Conservation (phyloP, 306 rosid species). For the Alnus glutinosa region DNA sequence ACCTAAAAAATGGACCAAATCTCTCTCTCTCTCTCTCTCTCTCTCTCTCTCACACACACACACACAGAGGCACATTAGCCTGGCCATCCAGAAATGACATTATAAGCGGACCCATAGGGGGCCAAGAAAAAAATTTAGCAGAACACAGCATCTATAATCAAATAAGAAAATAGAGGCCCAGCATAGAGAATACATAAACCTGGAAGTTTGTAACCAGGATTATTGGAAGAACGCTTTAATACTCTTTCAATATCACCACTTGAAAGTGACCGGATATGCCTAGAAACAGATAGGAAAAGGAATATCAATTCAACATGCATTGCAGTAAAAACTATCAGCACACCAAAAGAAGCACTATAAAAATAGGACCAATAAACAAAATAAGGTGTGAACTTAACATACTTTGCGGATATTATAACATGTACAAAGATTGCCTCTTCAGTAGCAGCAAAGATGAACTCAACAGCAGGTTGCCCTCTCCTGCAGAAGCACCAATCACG, state of each 20-base stretch:
- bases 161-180: not conserved
- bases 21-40: too few relatives aligned
- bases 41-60: not conserved
- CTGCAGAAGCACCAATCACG: slow-evolving; percentile 51
- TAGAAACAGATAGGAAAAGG: slow-evolving; percentile 22
- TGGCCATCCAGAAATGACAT: not conserved
- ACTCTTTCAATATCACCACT: slow-evolving; percentile 69
- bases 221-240: slow-evolving; percentile 55
- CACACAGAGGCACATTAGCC: not conserved
- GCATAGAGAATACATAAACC: slow-evolving; percentile 53
- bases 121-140: not conserved
- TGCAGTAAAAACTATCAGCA: slow-evolving; percentile 7
- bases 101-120: not conserved
- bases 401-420: slow-evolving; percentile 85
- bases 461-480: slow-evolving; percentile 87
- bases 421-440: slow-evolving; percentile 91
- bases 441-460: slow-evolving; percentile 86
- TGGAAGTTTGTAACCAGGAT: slow-evolving; percentile 68
- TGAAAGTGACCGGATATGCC: slow-evolving; percentile 83
- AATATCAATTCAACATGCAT: slow-evolving; percentile 4
- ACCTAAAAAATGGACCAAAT: too few relatives aligned
- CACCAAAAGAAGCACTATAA: not conserved
- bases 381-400: slow-evolving; percentile 26
- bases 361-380: not conserved
- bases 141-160: not conserved